Evolutionary conservation across 108 stramenopile species (phyloP).

Genomic region (Parietichytrium sp.): DNA sequence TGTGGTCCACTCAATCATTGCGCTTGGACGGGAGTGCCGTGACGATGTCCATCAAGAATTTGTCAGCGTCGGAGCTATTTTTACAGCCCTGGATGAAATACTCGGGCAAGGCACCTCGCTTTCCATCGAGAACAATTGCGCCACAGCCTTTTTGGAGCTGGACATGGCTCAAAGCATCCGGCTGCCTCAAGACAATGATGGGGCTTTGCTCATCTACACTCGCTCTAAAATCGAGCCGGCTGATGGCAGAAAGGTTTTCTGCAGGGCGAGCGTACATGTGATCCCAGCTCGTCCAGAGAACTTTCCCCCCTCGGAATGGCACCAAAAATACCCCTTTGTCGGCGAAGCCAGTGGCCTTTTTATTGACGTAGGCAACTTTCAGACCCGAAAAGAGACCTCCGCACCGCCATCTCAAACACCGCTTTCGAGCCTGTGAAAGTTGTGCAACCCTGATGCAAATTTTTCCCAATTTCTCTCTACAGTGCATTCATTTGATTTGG

Average conservation of each 20-base stretch:
- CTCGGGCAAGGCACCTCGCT: not conserved
- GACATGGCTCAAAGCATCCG: not conserved
- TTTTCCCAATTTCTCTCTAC: no score
- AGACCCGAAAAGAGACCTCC: no score
- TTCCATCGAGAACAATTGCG: not conserved
- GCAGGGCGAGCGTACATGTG: not conserved
- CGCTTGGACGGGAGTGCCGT: no score
- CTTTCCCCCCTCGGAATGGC: not conserved
- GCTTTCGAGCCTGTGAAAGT: no score
- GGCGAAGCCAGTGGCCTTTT: not conserved
- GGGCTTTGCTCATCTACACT: not conserved
- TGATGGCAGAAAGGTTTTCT: not conserved
- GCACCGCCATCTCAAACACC: no score
- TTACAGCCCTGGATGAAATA: conserved; percentile 15
- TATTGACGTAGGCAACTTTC: no score
- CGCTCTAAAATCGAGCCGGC: not conserved
- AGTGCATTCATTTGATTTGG: no score
- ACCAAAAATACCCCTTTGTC: not conserved
- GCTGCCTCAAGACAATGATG: not conserved
- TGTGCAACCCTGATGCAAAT: no score
- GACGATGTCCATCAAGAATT: no score
- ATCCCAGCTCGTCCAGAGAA: not conserved
- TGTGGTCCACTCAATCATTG: no score
- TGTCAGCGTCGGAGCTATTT: not conserved
- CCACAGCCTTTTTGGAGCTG: not conserved